Evolutionary conservation across 1,284 basidiomycete genomes (phyloP), one percentile per base, ranked within the genome.

Genomic region (Pascua sp.): DNA sequence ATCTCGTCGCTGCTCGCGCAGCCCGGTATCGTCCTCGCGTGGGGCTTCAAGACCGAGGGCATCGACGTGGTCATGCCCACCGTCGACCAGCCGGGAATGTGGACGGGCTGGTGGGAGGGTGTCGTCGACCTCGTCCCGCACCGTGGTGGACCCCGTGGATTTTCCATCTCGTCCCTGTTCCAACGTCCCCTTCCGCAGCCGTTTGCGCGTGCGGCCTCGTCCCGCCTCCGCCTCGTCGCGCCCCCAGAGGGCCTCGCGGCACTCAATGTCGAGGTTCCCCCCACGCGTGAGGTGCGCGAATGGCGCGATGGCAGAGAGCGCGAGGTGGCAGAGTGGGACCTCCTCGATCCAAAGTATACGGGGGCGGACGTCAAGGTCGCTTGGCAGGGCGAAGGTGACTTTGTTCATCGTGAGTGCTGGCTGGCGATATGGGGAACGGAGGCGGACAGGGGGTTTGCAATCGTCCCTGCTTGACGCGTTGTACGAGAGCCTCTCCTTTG

Each of bases 11-110:
- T 98, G 2, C 80, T 98, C 43, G 90, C 94, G 67, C 88, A 92
- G 0, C 91, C 97, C 64, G 82, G 82, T 5, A 77, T 95, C 4
- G 93, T 97, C 88, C 96, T 75, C 86, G 90, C 16, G 81, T 98
- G 71, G 85, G 87, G 32, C 76, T 97, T 15, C 87, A 91, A 76
- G 62, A 64, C 72, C 11, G 73, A 76, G 57, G 73, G 73, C 1
- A 73, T 74, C 36, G 67, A 76, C 48, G 69, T 74, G 11, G 55
- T 74, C 49, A 74, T 76, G 72, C 73, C 73, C 18, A 52, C 52
- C 4, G 56, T 46, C 10, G 54, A 42, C 4, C 24, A 56, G 11
- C 53, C 45, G 2, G 72, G 72, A 0, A 86, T 67, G 78, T 96
- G 53, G 81, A 81, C 58, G 75, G 73, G 98, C 47, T 84, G 84